Conservation (phyloP, 2,329 filamentous ascomycete genomes). For the Magnaporthiopsis poae region DNA sequence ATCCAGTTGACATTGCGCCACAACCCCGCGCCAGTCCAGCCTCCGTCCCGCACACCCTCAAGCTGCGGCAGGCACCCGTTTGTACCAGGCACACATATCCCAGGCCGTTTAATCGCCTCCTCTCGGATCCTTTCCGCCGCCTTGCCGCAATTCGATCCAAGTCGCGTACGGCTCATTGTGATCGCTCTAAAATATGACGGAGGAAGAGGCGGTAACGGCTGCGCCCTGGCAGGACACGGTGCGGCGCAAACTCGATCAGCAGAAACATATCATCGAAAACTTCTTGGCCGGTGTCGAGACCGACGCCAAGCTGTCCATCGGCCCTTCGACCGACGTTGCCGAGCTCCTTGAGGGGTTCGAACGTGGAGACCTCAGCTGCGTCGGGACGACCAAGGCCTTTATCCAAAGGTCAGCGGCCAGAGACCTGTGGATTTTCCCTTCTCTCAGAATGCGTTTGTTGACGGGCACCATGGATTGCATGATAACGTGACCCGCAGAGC, state of each 20-base stretch:
- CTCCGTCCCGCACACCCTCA: too few relatives aligned
- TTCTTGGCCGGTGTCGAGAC: neutral
- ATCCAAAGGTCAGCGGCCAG: neutral
- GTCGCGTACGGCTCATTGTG: too few relatives aligned
- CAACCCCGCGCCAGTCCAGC: neutral
- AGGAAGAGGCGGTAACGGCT: neutral
- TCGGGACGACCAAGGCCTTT: neutral
- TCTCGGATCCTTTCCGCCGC: neutral
- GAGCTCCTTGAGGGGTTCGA: neutral
- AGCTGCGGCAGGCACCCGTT: too few relatives aligned
- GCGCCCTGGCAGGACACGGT: neutral
- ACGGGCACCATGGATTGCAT: neutral
- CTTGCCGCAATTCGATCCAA: neutral
- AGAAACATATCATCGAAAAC: neutral
- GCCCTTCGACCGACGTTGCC: neutral
- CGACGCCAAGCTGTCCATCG: neutral
- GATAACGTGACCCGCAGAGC: constrained; percentile 23
- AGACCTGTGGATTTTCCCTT: neutral
- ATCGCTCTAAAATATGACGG: neutral
- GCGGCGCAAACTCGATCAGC: neutral
- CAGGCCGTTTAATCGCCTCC: too few relatives aligned
- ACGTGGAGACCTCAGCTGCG: neutral
- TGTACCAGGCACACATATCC: too few relatives aligned
- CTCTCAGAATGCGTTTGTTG: neutral
- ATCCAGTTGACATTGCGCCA: neutral